Conservation (phyloP, 805 yeast genomes). For the Cyberlindnera maritima region DNA sequence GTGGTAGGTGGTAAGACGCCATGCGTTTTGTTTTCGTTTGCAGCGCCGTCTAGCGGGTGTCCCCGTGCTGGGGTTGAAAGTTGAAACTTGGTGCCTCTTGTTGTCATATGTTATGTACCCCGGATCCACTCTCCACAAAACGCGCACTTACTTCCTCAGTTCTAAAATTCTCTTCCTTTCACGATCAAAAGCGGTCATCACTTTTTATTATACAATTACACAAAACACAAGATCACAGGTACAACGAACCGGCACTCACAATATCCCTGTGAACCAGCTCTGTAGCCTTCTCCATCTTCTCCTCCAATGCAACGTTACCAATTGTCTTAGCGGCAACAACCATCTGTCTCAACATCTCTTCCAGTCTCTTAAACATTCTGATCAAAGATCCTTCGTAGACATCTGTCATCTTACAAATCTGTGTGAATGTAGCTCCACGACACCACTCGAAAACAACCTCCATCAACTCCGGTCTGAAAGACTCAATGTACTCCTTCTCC, state of each 20-base stretch:
- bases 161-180: too few species aligned
- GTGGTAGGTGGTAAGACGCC: too few species aligned
- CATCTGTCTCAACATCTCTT: conserved; percentile 89
- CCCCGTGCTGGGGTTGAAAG: too few species aligned
- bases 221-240: conserved; percentile 34
- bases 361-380: conserved; percentile 90
- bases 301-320: conserved; percentile 83
- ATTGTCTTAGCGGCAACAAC: conserved; percentile 90
- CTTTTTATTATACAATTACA: neutral
- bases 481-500: conserved; percentile 90
- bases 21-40: too few species aligned
- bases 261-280: conserved; percentile 92
- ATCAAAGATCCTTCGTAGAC: conserved; percentile 96
- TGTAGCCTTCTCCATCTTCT: conserved; percentile 83
- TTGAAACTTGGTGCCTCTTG: too few species aligned
- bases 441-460: conserved; percentile 98
- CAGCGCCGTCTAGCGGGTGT: too few species aligned
- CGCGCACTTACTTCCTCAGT: too few species aligned
- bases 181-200: neutral
- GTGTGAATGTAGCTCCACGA: conserved; percentile 92
- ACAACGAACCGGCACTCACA: conserved; percentile 94
- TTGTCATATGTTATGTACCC: too few species aligned
- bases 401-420: conserved; percentile 97
- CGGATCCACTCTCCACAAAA: too few species aligned
- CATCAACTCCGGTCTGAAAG: conserved; percentile 91